Conservation (phyloP, 164 flowering plant genomes). For the Kingdonia uniflora region DNA sequence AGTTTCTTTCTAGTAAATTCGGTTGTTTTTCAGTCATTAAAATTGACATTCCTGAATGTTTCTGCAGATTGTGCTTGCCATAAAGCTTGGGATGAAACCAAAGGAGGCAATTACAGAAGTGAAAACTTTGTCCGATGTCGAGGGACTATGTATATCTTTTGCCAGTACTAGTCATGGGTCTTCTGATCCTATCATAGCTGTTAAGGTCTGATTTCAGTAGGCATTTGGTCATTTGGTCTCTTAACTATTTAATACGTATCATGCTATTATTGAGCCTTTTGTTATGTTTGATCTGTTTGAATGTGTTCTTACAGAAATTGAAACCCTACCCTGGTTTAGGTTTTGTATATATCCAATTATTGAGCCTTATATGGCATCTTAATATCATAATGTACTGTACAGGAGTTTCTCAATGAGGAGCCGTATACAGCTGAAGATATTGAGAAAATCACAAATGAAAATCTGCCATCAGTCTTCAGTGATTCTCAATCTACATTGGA, state of each 20-base stretch:
- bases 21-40: too few relatives aligned
- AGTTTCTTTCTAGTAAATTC: too few relatives aligned
- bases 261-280: not conserved
- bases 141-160: constrained; percentile 73
- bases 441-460: constrained; percentile 57
- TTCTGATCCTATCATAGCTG: constrained; percentile 76
- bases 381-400: constrained; percentile 2
- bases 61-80: constrained; percentile 76
- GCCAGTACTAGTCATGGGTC: constrained; percentile 47
- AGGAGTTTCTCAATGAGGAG: constrained; percentile 77
- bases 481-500: constrained; percentile 64
- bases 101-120: constrained; percentile 63
- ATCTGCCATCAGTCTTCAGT: constrained; percentile 40
- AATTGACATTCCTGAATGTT: too few relatives aligned
- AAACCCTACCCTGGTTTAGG: too few relatives aligned
- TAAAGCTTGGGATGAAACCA: constrained; percentile 84
- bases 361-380: not conserved
- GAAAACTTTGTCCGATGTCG: constrained; percentile 92
- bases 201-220: constrained; percentile 40
- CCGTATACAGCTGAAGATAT: constrained; percentile 76
- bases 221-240: not conserved
- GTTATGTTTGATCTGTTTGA: too few relatives aligned
- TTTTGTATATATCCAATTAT: not conserved
- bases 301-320: too few relatives aligned
- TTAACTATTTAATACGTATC: not conserved